Percentiles rank a stretch among this genome's conserved stretches.
These are phyloP conservation scores for Scheffersomyces lignicola DNA, from an alignment of 1,139 yeast species.

Conservation along the genomic window DNA sequence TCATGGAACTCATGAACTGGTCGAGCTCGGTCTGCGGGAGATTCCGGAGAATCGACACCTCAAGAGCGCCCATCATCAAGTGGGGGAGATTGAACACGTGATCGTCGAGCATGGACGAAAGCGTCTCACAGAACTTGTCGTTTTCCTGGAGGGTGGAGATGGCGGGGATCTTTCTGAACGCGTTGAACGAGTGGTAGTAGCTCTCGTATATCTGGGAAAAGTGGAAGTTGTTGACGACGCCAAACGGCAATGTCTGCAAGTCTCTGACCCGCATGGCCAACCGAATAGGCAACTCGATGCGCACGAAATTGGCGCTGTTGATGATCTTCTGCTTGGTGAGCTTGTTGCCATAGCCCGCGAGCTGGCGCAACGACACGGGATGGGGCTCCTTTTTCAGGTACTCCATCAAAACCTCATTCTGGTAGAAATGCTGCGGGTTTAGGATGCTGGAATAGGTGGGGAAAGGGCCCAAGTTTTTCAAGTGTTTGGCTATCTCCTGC, in stretches of 20 bases:
- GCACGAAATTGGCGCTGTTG: slow-evolving; percentile 82
- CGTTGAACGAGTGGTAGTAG: slow-evolving; percentile 83
- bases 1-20: slow-evolving; percentile 68
- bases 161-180: slow-evolving; percentile 69
- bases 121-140: slow-evolving; percentile 62
- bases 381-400: slow-evolving; percentile 72
- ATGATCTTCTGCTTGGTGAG: slow-evolving; percentile 78
- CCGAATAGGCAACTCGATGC: slow-evolving; percentile 80
- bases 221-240: slow-evolving; percentile 82
- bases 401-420: slow-evolving; percentile 69
- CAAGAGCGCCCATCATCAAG: slow-evolving; percentile 89
- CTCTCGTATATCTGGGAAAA: slow-evolving; percentile 85
- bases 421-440: slow-evolving; percentile 79
- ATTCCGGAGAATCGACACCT: slow-evolving; percentile 64
- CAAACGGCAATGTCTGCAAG: slow-evolving; percentile 79
- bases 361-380: slow-evolving; percentile 83
- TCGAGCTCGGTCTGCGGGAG: slow-evolving; percentile 68
- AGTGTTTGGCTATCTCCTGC: slow-evolving; percentile 41
- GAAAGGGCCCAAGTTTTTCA: slow-evolving; percentile 43
- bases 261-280: slow-evolving; percentile 78
- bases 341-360: slow-evolving; percentile 85
- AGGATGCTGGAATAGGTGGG: slow-evolving; percentile 46
- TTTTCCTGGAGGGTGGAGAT: slow-evolving; percentile 73
- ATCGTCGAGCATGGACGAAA: slow-evolving; percentile 67
- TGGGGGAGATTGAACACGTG: slow-evolving; percentile 83